phyloP scores from a whole-genome alignment of 495 filamentous ascomycete genomes.

The Xylaria bambusicola region DNA sequence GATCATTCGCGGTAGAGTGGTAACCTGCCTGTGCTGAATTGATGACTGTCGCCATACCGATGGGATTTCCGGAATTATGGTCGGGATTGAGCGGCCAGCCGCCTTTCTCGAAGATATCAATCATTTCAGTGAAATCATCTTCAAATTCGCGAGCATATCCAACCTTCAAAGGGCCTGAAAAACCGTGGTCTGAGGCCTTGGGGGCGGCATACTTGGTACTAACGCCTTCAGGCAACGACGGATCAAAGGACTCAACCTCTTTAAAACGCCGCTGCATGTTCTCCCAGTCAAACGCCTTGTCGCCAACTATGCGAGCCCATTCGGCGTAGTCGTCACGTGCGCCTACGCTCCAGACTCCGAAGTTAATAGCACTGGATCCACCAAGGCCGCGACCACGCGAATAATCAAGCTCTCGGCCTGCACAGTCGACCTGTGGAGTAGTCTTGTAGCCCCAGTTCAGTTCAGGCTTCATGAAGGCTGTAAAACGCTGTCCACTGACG shows the following conservation, averaged over 20 bases:
- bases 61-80: conserved; percentile 61
- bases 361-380: conserved; percentile 65
- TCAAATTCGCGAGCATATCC: conserved; percentile 54
- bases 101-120: conserved; percentile 46
- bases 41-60: conserved; percentile 56
- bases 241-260: conserved; percentile 56
- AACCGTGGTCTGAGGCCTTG: conserved; percentile 49
- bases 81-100: conserved; percentile 56
- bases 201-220: conserved; percentile 38
- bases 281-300: conserved; percentile 54
- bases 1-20: conserved; percentile 54
- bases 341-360: conserved; percentile 59
- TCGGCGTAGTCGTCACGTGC: conserved; percentile 62
- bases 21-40: conserved; percentile 50
- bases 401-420: conserved; percentile 55
- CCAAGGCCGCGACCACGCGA: conserved; percentile 62
- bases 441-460: conserved; percentile 67
- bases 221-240: conserved; percentile 34
- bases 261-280: conserved; percentile 51
- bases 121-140: conserved; percentile 39
- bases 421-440: conserved; percentile 53
- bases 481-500: conserved; percentile 55
- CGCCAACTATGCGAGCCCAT: conserved; percentile 43
- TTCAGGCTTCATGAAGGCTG: conserved; percentile 46
- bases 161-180: conserved; percentile 47